These are phyloP conservation scores for Arachnopeziza araneosa DNA, from an alignment of 2,329 filamentous ascomycete species.

Conservation along the genomic window DNA sequence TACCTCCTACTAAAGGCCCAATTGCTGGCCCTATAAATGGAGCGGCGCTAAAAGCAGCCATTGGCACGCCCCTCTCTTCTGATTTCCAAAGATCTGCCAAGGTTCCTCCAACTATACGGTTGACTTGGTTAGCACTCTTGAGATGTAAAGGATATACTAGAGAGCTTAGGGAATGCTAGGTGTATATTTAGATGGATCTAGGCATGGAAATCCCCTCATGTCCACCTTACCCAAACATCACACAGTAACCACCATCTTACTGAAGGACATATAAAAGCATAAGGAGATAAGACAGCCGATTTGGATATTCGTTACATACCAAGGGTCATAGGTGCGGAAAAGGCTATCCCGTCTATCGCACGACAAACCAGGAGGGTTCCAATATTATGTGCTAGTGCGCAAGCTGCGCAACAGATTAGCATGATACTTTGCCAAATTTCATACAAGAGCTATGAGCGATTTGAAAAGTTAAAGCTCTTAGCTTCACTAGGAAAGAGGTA, in stretches of 20 bases:
- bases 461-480: not conserved
- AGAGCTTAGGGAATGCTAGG: too few relatives aligned
- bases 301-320: too few relatives aligned
- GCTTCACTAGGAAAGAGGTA: not conserved
- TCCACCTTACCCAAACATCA: too few relatives aligned
- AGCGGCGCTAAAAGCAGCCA: slow-evolving; percentile 79
- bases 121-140: too few relatives aligned
- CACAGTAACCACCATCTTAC: too few relatives aligned
- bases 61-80: slow-evolving; percentile 78
- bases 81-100: slow-evolving; percentile 79
- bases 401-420: slow-evolving; percentile 35
- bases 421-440: not conserved
- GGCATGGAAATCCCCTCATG: too few relatives aligned
- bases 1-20: slow-evolving; percentile 65
- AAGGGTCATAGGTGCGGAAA: slow-evolving; percentile 81
- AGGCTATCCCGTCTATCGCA: slow-evolving; percentile 75
- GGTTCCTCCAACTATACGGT: slow-evolving; percentile 60
- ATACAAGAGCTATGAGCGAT: not conserved
- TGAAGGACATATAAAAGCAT: too few relatives aligned
- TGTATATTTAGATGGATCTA: too few relatives aligned
- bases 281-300: too few relatives aligned
- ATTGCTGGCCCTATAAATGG: slow-evolving; percentile 79
- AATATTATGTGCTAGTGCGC: slow-evolving; percentile 71
- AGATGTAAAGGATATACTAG: too few relatives aligned
- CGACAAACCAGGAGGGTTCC: slow-evolving; percentile 70